Evolutionary conservation across 768 basidiomycete genomes (phyloP).

Genomic region (Postia placenta): DNA sequence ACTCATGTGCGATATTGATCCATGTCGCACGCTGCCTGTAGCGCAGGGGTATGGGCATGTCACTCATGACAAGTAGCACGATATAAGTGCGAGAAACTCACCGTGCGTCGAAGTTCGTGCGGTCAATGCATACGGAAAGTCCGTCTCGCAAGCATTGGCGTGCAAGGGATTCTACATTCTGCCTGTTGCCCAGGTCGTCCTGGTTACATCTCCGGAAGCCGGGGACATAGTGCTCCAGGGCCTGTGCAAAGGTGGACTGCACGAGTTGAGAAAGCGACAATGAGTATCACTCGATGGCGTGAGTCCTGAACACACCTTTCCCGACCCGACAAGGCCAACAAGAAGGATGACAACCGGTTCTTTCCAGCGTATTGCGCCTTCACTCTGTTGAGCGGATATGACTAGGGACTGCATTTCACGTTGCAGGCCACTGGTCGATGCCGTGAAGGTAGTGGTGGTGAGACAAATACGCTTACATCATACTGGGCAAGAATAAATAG

Average conservation of each 20-base stretch:
- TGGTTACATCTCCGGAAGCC: slow-evolving; percentile 69
- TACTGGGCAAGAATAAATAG: neutral
- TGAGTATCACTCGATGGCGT: neutral
- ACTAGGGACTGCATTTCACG: too few species aligned
- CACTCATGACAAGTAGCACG: neutral
- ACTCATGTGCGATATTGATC: slow-evolving; percentile 66
- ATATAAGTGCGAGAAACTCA: slow-evolving; percentile 23
- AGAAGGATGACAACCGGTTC: slow-evolving; percentile 57
- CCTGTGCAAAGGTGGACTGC: slow-evolving; percentile 64
- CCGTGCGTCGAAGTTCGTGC: slow-evolving; percentile 69
- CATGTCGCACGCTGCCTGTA: slow-evolving; percentile 66
- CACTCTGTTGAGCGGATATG: too few species aligned
- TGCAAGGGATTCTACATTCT: slow-evolving; percentile 56
- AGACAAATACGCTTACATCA: neutral
- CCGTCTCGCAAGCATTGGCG: slow-evolving; percentile 46
- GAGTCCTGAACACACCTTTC: slow-evolving; percentile 15
- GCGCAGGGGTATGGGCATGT: neutral
- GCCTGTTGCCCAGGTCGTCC: slow-evolving; percentile 69
- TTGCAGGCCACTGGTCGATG: neutral
- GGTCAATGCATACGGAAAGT: slow-evolving; percentile 73
- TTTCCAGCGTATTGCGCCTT: neutral
- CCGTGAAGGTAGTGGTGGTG: neutral
- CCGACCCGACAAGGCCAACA: slow-evolving; percentile 65
- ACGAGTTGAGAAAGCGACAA: neutral
- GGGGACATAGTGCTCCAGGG: slow-evolving; percentile 56